Evolutionary conservation across 176 grass and related monocot species (phyloP).

Genomic region (Guadua angustifolia): DNA sequence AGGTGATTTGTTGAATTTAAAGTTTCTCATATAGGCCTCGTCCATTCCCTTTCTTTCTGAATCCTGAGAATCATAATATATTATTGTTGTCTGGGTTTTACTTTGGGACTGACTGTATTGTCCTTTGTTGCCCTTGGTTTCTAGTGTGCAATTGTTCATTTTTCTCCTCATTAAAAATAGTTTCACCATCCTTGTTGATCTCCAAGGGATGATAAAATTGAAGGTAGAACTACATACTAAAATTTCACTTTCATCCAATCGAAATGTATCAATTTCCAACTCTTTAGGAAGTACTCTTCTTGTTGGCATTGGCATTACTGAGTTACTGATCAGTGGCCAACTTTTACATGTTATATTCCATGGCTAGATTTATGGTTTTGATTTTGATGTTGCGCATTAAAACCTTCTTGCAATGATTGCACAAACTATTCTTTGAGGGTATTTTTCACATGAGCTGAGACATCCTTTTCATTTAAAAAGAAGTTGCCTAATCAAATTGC

Average conservation of each 20-base stretch:
- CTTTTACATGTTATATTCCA: conserved; percentile 35
- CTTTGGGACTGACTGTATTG: neutral
- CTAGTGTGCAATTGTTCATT: conserved; percentile 1
- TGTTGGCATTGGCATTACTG: conserved; percentile 1
- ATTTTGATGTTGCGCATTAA: conserved; percentile 26
- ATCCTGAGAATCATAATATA: conserved; percentile 13
- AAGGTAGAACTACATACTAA: neutral
- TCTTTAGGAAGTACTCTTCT: conserved; percentile 7
- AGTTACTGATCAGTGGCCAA: conserved; percentile 12
- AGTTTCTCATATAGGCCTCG: conserved; percentile 26
- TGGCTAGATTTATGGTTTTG: conserved; percentile 15
- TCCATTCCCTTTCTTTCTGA: conserved; percentile 24
- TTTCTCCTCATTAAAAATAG: neutral
- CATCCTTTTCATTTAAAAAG: neutral
- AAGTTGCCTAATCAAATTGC: neutral
- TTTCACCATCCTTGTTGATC: conserved; percentile 17
- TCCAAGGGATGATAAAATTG: neutral
- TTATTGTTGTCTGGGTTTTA: neutral
- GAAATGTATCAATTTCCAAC: conserved; percentile 6
- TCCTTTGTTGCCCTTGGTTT: conserved; percentile 28
- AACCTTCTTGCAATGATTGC: conserved; percentile 10
- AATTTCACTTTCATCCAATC: conserved; percentile 11
- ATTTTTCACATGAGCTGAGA: conserved; percentile 7
- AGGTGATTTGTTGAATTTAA: conserved; percentile 58
- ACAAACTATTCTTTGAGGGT: neutral